Base-by-base conservation (phyloP, 306 rosid genomes). In the Fragaria vesca region DNA sequence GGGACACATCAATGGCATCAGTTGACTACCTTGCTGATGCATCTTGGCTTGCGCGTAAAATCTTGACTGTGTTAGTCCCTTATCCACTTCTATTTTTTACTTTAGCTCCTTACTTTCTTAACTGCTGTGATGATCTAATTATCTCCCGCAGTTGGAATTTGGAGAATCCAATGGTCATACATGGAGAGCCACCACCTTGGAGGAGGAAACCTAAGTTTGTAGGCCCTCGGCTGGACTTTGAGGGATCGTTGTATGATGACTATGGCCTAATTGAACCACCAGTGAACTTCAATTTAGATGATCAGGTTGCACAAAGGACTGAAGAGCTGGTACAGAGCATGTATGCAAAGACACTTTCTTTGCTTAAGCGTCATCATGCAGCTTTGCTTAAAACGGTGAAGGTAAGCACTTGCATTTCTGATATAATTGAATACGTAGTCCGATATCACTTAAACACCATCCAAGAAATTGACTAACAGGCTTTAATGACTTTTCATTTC, bases 31-130 rank as follows among this genome's bases (percentile, higher is more conserved):
- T 93, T 77, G 94, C 99, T 16, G 93, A 93, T 86, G 99, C 99
- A 65, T 90, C 98, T 57, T 96, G 98, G 97, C 97, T 96, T 81
- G 98, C 99, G 78, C 99, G 98, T 76, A 91, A 96, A 96, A 93
- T 96, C 78, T 80, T 96, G 77, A 91, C 98, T 81, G 90, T 96
- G 99, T 93, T 48, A 38, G 92, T 78, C 77, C 78, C 80, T 69
- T 45, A 36, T 62, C 75, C 72, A 71, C 68, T 30, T 68, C n/a
- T 55, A 12, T 54, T 47, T 45, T 51, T 24, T 47, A 43, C 58
- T 74, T 24, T 17, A 50, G 28, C 69, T 57, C 38, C 38, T 47
- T 78, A 18, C 50, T 69, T 82, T 57, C 61, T 69, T 13, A 82
- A 43, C 45, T 71, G 61, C 42, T 75, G 71, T 40, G 67, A 65